Evolutionary conservation across 2,329 filamentous ascomycete genomes (phyloP), one percentile per base, ranked within the genome.

Genomic region (Talaromyces albobiverticillius): DNA sequence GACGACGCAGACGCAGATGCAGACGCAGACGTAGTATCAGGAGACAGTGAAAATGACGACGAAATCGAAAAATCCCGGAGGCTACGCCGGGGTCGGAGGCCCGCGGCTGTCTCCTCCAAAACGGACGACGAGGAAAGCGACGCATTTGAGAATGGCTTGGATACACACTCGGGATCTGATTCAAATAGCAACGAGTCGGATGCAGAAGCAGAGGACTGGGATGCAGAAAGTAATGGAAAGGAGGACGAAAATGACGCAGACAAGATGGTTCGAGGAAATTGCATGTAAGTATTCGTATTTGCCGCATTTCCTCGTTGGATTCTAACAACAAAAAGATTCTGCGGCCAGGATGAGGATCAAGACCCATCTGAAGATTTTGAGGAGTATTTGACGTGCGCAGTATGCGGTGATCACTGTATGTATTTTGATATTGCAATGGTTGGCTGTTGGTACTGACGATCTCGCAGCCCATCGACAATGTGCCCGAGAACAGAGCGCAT

Each of bases 401-500:
- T 84, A 59, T 97, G 93, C 72, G 86, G 86, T 60, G 88, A 93
- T 67, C 88, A 90, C 72, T 86, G 91, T 95, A 78, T 73, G 89
- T 83, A 62, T 54, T 58, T 56, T 55, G 51, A 51, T 53, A 63
- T 57, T 51, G 56, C 54, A 54, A 59, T 25, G 3, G 9, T 29
- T 18, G 11, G 7, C 8, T 52, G 20, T 36, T 20, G 25, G 6
- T 20, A 31, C 52, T 51, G 60, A 62, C 60, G 64, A 69, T 72
- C 76, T 72, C 70, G 68, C 76, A 96, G 93, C 91, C 66, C 93
- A 97, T 77, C 86, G 88, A 70, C 88, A 94, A 81, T 96, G 93
- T 74, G 92, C 90, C 55, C 85, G 87, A 67, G 83, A 88, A 68
- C 82, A 84, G 68, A 82, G 82, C 56, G 83, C 83, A 59, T 74